Base-by-base conservation (phyloP, 768 basidiomycete species). In the Artomyces pyxidatus region DNA sequence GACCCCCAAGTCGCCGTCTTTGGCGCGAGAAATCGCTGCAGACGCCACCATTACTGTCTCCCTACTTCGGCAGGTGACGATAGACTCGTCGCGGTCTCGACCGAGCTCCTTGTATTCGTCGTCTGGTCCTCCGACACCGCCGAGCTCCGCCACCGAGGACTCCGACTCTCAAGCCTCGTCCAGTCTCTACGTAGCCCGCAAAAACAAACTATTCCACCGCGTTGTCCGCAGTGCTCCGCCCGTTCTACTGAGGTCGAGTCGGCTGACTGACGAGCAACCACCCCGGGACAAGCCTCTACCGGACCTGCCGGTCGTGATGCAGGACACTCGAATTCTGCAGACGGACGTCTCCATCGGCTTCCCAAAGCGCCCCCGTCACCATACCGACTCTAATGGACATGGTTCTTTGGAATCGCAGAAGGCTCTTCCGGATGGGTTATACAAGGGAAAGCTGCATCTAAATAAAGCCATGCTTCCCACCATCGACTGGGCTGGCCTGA, bases 21-120 rank as follows among this genome's bases (percentile, higher is more conserved):
- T 86, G 27, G 73, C 79, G 8, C 74, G 72, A 50, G 83, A 87
- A 58, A 83, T 87, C 29, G 78, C 83, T 7, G 59, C 81, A 4
- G 84, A 86, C 59, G 81, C 85, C 6, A 83, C 82, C 11, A 78
- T 85, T 27, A 75, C 76, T n/a, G 76, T 85, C 10, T 79, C 79
- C 0, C 70, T 88, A 22, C 61, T 80, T 53, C 81, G 82, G 29
- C 76, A 81, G 59, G 70, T 85, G 17, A 73, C 69, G 23, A 68
- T 83, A 52, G 74, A 71, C 8, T 72, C 77, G 45, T 65, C 67
- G 16, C 55, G 66, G 1, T 53, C 59, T 2, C 61, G 68, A 25
- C 68, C 75, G 4, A 72, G 74, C 0, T 70, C 72, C 1, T 39
- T 45, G n/a, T 51, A 51, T 12, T 48, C 50, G 16, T 40, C 48